Conservation (phyloP, 257 asterid species). For the Plantago ovata region DNA sequence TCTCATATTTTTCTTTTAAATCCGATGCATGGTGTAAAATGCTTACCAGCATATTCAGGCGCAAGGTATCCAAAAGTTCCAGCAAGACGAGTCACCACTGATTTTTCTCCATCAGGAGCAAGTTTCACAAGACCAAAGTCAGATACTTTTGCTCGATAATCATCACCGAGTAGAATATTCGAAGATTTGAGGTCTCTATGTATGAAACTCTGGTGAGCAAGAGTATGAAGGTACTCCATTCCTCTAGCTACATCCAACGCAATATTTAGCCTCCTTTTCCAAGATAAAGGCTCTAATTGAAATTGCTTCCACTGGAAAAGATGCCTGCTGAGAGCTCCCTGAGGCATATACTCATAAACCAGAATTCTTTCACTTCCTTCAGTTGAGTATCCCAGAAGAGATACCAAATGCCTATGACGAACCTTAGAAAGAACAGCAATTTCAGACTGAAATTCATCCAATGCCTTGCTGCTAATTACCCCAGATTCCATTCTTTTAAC, state of each 20-base stretch:
- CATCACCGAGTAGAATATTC: constrained; percentile 74
- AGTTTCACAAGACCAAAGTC: constrained; percentile 92
- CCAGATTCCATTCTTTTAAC: constrained; percentile 93
- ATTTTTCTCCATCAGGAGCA: constrained; percentile 79
- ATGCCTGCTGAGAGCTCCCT: constrained; percentile 84
- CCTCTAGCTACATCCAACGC: constrained; percentile 93
- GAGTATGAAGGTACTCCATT: constrained; percentile 71
- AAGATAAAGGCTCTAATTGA: constrained; percentile 76
- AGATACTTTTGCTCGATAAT: constrained; percentile 76
- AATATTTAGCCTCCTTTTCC: constrained; percentile 81
- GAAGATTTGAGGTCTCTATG: constrained; percentile 89
- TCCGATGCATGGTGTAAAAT: not conserved
- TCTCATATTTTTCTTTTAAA: not conserved
- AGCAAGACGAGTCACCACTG: constrained; percentile 80
- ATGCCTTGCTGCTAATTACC: constrained; percentile 54
- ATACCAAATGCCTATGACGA: constrained; percentile 86
- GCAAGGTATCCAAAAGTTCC: constrained; percentile 94
- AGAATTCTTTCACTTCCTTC: constrained; percentile 76
- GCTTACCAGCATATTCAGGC: constrained; percentile 87
- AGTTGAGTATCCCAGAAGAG: constrained; percentile 67
- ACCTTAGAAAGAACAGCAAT: constrained; percentile 83
- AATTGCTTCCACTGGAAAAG: constrained; percentile 74
- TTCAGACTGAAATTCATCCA: constrained; percentile 80
- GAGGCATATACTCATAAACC: constrained; percentile 86
- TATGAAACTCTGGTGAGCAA: constrained; percentile 80